Evolutionary conservation across 805 yeast species (phyloP).

Genomic region (Wickerhamiella sergipiensis): DNA sequence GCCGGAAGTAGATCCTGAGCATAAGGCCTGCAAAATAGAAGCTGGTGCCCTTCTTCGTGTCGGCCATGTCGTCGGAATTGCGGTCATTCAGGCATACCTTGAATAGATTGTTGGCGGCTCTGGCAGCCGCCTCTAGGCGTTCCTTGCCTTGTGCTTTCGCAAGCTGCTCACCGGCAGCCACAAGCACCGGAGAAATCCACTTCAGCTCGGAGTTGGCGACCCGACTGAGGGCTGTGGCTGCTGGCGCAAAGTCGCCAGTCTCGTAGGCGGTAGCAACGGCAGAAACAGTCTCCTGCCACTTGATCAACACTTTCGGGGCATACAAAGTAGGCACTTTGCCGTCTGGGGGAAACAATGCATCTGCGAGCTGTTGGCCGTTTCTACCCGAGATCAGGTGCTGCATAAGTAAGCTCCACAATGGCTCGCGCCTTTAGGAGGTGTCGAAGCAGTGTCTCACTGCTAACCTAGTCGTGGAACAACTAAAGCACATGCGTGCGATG

Average conservation of each 20-base stretch:
- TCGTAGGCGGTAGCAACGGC: not conserved
- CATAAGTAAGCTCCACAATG: not conserved
- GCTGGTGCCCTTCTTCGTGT: slow-evolving; percentile 1
- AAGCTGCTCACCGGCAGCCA: not conserved
- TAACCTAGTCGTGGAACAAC: too few relatives aligned
- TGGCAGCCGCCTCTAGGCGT: not conserved
- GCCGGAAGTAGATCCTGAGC: slow-evolving; percentile 13
- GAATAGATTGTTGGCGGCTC: not conserved
- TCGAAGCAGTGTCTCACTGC: too few relatives aligned
- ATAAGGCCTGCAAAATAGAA: slow-evolving; percentile 6
- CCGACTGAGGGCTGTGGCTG: not conserved
- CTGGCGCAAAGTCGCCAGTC: not conserved
- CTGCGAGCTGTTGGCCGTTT: not conserved
- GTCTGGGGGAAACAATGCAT: not conserved
- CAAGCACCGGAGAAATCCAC: not conserved
- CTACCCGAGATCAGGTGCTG: not conserved
- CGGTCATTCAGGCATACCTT: slow-evolving; percentile 2
- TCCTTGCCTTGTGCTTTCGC: not conserved
- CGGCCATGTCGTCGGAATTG: not conserved
- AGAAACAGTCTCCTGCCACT: not conserved
- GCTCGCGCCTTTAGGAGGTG: too few relatives aligned
- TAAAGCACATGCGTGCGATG: too few relatives aligned
- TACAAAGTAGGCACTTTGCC: not conserved
- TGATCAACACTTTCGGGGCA: not conserved
- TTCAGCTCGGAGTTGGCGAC: not conserved